phyloP scores from a whole-genome alignment of 2,329 filamentous ascomycete species.

The Purpureocillium lavendulum region DNA sequence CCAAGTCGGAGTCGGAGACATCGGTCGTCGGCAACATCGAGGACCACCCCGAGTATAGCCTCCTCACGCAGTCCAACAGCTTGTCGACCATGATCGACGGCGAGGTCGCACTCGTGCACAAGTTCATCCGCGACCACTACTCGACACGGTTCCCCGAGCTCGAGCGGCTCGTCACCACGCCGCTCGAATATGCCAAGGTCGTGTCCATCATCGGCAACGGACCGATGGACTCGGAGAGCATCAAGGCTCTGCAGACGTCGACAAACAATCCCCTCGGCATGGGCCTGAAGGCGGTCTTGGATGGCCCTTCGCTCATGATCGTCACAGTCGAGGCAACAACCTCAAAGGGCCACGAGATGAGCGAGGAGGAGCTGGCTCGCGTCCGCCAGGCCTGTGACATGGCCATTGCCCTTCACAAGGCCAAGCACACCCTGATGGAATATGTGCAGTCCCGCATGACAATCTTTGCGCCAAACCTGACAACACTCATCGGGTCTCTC shows the following conservation, averaged over 20 bases:
- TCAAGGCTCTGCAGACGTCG: slow-evolving; percentile 70
- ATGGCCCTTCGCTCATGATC: slow-evolving; percentile 88
- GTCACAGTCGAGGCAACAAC: slow-evolving; percentile 92
- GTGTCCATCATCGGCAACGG: slow-evolving; percentile 91
- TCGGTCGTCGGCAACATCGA: slow-evolving; percentile 74
- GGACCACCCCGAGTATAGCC: slow-evolving; percentile 84
- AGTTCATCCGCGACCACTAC: slow-evolving; percentile 94
- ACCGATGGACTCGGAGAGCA: slow-evolving; percentile 71
- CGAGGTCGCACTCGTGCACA: slow-evolving; percentile 88
- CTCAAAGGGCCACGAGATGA: slow-evolving; percentile 72
- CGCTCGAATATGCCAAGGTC: slow-evolving; percentile 90
- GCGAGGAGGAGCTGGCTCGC: slow-evolving; percentile 62
- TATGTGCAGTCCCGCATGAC: slow-evolving; percentile 98
- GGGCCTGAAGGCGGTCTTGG: slow-evolving; percentile 71
- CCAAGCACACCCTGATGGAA: slow-evolving; percentile 79
- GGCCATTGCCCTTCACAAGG: slow-evolving; percentile 77
- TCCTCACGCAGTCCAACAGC: slow-evolving; percentile 81
- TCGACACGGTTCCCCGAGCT: slow-evolving; percentile 89
- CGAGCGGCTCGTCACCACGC: slow-evolving; percentile 81
- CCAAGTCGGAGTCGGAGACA: slow-evolving; percentile 55
- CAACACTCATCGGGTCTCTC: slow-evolving; percentile 79
- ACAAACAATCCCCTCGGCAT: slow-evolving; percentile 70
- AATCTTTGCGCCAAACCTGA: slow-evolving; percentile 89
- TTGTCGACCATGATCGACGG: slow-evolving; percentile 88
- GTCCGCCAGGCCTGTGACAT: slow-evolving; percentile 78